phyloP scores from a whole-genome alignment of 2,329 filamentous ascomycete species.

The Aspergillus pseudoglaucus region DNA sequence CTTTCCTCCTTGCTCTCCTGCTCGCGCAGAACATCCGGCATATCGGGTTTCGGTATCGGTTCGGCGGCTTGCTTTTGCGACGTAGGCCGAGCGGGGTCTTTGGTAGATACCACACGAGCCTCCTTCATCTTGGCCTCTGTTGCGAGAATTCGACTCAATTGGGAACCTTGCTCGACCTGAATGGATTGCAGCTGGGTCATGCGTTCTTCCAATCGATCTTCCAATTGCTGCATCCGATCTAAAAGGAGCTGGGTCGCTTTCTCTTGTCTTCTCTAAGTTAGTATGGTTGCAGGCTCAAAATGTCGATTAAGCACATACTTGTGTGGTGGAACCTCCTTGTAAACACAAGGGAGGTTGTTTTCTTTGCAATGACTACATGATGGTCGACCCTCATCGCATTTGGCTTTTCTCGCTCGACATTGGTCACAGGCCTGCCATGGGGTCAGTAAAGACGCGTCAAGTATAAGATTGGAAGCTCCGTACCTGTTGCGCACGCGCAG shows the following conservation, averaged over 20 bases:
- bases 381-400: constrained; percentile 81
- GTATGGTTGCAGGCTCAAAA: not conserved
- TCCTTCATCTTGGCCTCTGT: constrained; percentile 1
- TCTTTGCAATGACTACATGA: constrained; percentile 82
- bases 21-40: constrained; percentile 6
- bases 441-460: not conserved
- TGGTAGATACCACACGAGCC: not conserved
- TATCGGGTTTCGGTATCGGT: constrained; percentile 21
- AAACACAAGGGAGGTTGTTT: constrained; percentile 75
- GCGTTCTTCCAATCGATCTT: constrained; percentile 24
- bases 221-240: constrained; percentile 26
- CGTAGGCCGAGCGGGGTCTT: constrained; percentile 2
- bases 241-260: constrained; percentile 34
- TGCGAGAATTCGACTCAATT: constrained; percentile 6
- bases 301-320: constrained; percentile 56
- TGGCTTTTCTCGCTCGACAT: constrained; percentile 80
- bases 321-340: constrained; percentile 83
- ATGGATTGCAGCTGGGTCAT: constrained; percentile 13
- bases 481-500: constrained; percentile 37
- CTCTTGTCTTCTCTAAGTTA: constrained; percentile 28
- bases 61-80: constrained; percentile 9
- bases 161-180: constrained; percentile 12
- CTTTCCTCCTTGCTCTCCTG: constrained; percentile 10
- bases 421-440: constrained; percentile 72
- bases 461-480: not conserved